Evolutionary conservation across 1,284 basidiomycete genomes (phyloP).

Genomic region (Moniliella sp.): DNA sequence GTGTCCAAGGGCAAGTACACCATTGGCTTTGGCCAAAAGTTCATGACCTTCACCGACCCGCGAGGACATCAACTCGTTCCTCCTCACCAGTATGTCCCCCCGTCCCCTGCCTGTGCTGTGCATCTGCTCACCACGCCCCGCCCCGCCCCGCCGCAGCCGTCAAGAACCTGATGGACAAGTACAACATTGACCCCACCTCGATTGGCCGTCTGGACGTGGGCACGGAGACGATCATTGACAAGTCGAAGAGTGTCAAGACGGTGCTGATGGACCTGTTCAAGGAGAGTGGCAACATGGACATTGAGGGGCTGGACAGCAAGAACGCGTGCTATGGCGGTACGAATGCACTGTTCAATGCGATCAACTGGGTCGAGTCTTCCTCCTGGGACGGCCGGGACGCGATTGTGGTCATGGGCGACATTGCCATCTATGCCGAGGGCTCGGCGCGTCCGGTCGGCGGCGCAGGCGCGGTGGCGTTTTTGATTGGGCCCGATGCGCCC

Average conservation of each 20-base stretch:
- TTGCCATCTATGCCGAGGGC: constrained; percentile 93
- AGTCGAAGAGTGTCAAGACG: constrained; percentile 97
- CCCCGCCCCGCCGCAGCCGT: constrained; percentile 19
- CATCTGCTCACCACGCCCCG: neutral
- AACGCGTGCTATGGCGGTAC: constrained; percentile 98
- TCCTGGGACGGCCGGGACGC: constrained; percentile 97
- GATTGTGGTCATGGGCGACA: constrained; percentile 88
- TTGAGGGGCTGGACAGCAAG: constrained; percentile 96
- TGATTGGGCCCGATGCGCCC: constrained; percentile 88
- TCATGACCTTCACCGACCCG: constrained; percentile 81
- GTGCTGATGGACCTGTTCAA: constrained; percentile 94
- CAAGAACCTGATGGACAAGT: constrained; percentile 68
- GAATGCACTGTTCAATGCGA: constrained; percentile 85
- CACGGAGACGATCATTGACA: constrained; percentile 98
- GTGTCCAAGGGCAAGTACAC: constrained; percentile 95
- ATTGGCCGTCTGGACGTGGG: constrained; percentile 94
- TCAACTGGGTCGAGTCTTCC: constrained; percentile 73
- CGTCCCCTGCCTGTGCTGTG: neutral
- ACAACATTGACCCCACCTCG: constrained; percentile 79
- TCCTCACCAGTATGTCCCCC: constrained; percentile 55
- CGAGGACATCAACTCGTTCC: constrained; percentile 96
- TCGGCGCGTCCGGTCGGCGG: constrained; percentile 83
- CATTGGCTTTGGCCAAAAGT: constrained; percentile 90
- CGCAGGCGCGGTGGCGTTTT: constrained; percentile 78
- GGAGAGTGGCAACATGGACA: constrained; percentile 73